Base-by-base conservation (phyloP, 345 rosid species). In the Populus ilicifolia region DNA sequence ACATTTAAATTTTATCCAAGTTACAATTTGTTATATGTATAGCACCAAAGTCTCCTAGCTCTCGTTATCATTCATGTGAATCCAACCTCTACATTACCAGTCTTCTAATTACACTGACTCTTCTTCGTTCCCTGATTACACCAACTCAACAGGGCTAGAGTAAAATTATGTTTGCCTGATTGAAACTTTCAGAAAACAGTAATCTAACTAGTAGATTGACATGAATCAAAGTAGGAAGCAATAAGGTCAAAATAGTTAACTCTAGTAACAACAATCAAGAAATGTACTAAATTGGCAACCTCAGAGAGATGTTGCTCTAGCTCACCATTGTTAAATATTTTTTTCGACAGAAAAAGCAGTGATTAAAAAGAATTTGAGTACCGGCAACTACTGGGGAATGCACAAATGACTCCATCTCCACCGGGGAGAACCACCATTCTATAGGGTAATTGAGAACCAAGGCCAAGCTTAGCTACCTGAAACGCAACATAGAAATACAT, bases 371-470 rank as follows among this genome's bases (percentile, higher is more conserved):
- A 70, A 75, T 73, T 43, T 9, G 66, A 76, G 61, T 73, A 92
- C 99, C 87, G 88, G 92, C 99, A 94, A 73, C 89, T 76, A 43
- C 89, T 86, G 17, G 93, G 88, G 72, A 91, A 65, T 41, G 94
- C 98, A 72, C 90, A 93, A n/a, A 96, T 67, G 33, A 92, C 75
- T 61, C 98, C 98, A 72, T 83, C 93, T 75, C 90, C 94, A 8
- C 83, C 86, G 29, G 97, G 94, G 78, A 91, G 97, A 83, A 94
- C 90, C 66, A 87, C 88, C 92, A 92, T 89, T 71, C 97, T 87
- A 62, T 96, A 96, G 77, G 99, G 99, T 77, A 90, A 83, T 78
- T 89, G 93, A 66, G 94, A 83, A 38, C 83, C 97, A 76, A 86
- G 77, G 59, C 56, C 77, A 68, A 78, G 82, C 90, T 78, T 88